Base-by-base conservation (phyloP, 2,329 filamentous ascomycete species). In the Fusarium circinatum region DNA sequence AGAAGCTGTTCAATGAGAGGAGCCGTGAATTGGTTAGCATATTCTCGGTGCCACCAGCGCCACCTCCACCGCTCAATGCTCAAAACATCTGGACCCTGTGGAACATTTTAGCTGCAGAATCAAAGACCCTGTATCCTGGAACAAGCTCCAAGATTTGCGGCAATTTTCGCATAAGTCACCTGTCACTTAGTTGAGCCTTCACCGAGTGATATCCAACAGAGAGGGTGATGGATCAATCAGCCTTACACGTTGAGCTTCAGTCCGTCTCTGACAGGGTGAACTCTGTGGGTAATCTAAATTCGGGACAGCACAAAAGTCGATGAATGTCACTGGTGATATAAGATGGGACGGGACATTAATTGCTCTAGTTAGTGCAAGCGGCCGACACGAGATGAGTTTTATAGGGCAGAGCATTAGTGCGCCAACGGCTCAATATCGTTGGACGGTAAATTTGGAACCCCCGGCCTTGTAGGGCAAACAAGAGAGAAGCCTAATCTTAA, bases 401-500 rank as follows among this genome's bases (percentile, higher is more conserved):
- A 44, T 65, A 62, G 65, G 70, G 64, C 57, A 73, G 64, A 66
- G 30, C 26, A 30, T 65, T 65, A 68, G 59, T 62, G 59, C 34
- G 28, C 6, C 38, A 49, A 64, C 62, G 65, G 58, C 48, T 44
- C 44, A 28, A 56, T 51, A 42, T 47, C 44, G 65, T 74, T 68
- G 70, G 68, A 64, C 49, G 55, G 61, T 52, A 55, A 67, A 54
- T 73, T 62, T 64, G 65, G 68, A 74, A 68, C 62, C 65, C 68
- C 60, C 49, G 62, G 59, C 68, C 71, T 56, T 68, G 71, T 42
- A 59, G 36, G 34, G 39, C 61, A 70, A 68, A 45, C 44, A 44
- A 60, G 24, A 67, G 15, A 76, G 41, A 71, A 77, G 75, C 51
- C 61, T 75, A 76, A 77, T 75, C 64, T 76, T 68, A 75, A 77